Conservation (phyloP, 352 stramenopile genomes). For the Thraustotheca clavata region DNA sequence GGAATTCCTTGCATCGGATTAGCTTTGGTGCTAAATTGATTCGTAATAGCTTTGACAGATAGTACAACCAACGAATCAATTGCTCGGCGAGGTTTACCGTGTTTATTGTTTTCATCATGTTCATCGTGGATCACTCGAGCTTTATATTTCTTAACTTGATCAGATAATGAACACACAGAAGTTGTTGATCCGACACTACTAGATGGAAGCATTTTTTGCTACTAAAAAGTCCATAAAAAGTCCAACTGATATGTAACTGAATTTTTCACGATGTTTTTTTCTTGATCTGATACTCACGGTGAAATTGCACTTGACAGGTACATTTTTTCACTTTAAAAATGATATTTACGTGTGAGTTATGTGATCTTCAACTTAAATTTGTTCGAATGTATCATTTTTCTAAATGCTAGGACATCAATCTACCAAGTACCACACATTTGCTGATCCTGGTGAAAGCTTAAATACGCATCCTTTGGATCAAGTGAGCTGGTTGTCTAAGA, state of each 20-base stretch:
- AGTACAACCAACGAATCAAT: conserved; percentile 46
- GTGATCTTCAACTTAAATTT: no score
- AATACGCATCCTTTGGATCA: not conserved
- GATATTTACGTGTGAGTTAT: not conserved
- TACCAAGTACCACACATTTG: conserved; percentile 12
- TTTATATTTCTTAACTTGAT: conserved; percentile 80
- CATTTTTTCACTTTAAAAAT: not conserved
- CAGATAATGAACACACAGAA: conserved; percentile 54
- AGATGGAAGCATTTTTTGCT: conserved; percentile 39
- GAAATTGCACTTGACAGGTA: not conserved
- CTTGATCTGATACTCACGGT: not conserved
- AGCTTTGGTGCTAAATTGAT: conserved; percentile 54
- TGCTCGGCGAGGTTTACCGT: conserved; percentile 8
- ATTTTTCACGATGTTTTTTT: not conserved
- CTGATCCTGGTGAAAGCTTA: not conserved
- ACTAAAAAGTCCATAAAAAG: not conserved
- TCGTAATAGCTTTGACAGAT: conserved; percentile 72
- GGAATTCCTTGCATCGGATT: conserved; percentile 60
- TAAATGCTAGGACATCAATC: conserved; percentile 4
- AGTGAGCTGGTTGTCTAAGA: conserved; percentile 8
- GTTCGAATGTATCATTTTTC: not conserved
- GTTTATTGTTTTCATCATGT: conserved; percentile 26
- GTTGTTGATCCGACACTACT: conserved; percentile 58
- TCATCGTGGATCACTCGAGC: conserved; percentile 39
- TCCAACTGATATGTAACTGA: not conserved